Percentiles rank a stretch among this genome's conserved stretches.
These are phyloP conservation scores for Entomortierella chlamydospora DNA, from an alignment of 192 early-diverging fungal genomes.

Conservation along the genomic window DNA sequence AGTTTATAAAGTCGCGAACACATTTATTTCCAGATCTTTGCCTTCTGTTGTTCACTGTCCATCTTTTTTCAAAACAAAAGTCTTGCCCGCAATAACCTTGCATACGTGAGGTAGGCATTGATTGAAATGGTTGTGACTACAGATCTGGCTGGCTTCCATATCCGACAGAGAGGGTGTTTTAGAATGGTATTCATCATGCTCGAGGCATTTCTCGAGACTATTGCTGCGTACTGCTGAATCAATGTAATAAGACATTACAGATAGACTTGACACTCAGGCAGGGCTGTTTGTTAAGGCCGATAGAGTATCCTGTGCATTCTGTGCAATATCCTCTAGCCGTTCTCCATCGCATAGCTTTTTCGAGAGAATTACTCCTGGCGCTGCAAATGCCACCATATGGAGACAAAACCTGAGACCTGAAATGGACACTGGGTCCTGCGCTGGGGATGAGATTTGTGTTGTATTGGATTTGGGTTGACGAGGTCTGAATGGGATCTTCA, in stretches of 20 bases:
- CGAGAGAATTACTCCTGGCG: conserved; percentile 32
- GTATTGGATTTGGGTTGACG: background rate
- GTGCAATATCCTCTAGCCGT: conserved; percentile 26
- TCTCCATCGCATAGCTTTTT: conserved; percentile 50
- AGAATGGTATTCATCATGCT: too few relatives aligned
- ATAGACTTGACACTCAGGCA: too few relatives aligned
- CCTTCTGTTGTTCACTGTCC: too few relatives aligned
- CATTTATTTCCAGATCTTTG: too few relatives aligned
- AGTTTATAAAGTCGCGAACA: too few relatives aligned
- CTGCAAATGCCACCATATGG: conserved; percentile 46
- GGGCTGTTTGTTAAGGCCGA: background rate
- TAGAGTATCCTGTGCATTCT: conserved; percentile 6
- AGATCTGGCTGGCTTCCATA: too few relatives aligned
- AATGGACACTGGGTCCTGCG: conserved; percentile 18
- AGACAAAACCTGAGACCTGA: conserved; percentile 49
- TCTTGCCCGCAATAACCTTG: too few relatives aligned
- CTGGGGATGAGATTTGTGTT: background rate
- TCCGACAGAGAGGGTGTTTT: too few relatives aligned
- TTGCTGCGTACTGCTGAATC: background rate
- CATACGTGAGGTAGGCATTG: too few relatives aligned
- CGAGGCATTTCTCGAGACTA: background rate
- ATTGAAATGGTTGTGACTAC: too few relatives aligned
- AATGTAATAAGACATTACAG: background rate
- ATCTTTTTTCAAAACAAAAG: too few relatives aligned
- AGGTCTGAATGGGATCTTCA: conserved; percentile 18